phyloP scores from a whole-genome alignment of 1,284 basidiomycete genomes.

The Athelia psychrophila region DNA sequence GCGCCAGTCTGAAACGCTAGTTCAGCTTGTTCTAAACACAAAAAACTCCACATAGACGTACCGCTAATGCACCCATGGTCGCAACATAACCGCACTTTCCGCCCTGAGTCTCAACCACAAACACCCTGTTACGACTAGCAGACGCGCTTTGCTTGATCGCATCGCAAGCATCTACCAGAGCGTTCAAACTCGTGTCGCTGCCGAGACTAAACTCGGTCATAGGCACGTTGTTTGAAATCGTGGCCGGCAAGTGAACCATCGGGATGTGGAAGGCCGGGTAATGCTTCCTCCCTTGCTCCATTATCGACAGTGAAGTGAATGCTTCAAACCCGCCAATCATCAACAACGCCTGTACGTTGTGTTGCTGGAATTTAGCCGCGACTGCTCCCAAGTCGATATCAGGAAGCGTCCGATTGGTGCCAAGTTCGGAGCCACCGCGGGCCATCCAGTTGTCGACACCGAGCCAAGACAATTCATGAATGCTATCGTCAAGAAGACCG shows the following conservation, averaged over 20 bases:
- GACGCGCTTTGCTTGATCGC: constrained; percentile 98
- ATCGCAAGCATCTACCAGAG: constrained; percentile 96
- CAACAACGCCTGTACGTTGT: constrained; percentile 79
- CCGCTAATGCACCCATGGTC: constrained; percentile 92
- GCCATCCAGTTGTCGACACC: constrained; percentile 96
- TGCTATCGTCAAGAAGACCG: constrained; percentile 87
- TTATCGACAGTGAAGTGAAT: constrained; percentile 74
- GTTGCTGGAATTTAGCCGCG: constrained; percentile 88
- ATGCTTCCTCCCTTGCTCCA: constrained; percentile 78
- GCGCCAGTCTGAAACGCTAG: constrained; percentile 71
- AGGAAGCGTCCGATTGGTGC: constrained; percentile 91
- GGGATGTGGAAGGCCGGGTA: constrained; percentile 95
- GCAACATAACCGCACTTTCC: constrained; percentile 96
- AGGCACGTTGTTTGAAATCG: constrained; percentile 97
- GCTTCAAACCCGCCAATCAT: constrained; percentile 97
- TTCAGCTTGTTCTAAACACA: constrained; percentile 2
- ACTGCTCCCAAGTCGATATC: constrained; percentile 84
- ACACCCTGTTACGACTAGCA: constrained; percentile 92
- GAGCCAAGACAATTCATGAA: constrained; percentile 91
- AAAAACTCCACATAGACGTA: constrained; percentile 39
- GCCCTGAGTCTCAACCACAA: constrained; percentile 98
- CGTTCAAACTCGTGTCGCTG: constrained; percentile 94
- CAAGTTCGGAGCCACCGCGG: constrained; percentile 97
- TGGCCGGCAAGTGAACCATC: constrained; percentile 91
- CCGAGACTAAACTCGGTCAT: constrained; percentile 95